These are phyloP conservation scores for Nakazawaea ernobii DNA, from an alignment of 805 yeast genomes.

Conservation along the genomic window DNA sequence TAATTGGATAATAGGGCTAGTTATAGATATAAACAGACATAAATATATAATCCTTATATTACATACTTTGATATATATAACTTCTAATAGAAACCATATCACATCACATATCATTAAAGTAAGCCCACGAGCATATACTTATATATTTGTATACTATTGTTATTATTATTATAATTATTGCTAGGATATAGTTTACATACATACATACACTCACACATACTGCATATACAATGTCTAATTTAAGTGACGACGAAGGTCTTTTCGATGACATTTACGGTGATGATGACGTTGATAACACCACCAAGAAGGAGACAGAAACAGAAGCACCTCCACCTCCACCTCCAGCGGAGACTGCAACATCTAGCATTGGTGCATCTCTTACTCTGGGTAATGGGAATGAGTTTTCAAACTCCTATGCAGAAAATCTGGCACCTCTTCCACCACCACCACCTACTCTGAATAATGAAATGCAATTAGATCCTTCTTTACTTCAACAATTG, in stretches of 20 bases:
- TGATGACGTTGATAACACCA: slow-evolving; percentile 15
- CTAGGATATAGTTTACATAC: not conserved
- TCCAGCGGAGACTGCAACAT: slow-evolving; percentile 12
- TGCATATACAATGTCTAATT: slow-evolving; percentile 42
- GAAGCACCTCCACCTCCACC: slow-evolving; percentile 10
- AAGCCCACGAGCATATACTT: not conserved
- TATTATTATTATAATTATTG: too few relatives aligned
- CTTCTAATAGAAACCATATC: too few relatives aligned
- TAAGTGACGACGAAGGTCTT: slow-evolving; percentile 91
- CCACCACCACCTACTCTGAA: slow-evolving; percentile 8
- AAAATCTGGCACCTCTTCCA: slow-evolving; percentile 2
- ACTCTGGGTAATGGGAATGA: not conserved
- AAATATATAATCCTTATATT: too few relatives aligned
- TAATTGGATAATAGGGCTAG: too few relatives aligned
- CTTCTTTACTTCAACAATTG: slow-evolving; percentile 15
- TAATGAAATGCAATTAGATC: slow-evolving; percentile 10
- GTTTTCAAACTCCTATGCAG: not conserved
- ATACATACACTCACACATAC: not conserved
- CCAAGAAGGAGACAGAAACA: slow-evolving; percentile 7
- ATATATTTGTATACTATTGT: not conserved
- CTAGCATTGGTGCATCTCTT: slow-evolving; percentile 2
- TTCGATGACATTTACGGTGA: slow-evolving; percentile 78
- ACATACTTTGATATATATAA: too few relatives aligned
- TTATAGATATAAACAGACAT: too few relatives aligned
- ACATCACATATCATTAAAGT: too few relatives aligned